Evolutionary conservation across 257 asterid species (phyloP).

Genomic region (Solanum corneliomulleri): DNA sequence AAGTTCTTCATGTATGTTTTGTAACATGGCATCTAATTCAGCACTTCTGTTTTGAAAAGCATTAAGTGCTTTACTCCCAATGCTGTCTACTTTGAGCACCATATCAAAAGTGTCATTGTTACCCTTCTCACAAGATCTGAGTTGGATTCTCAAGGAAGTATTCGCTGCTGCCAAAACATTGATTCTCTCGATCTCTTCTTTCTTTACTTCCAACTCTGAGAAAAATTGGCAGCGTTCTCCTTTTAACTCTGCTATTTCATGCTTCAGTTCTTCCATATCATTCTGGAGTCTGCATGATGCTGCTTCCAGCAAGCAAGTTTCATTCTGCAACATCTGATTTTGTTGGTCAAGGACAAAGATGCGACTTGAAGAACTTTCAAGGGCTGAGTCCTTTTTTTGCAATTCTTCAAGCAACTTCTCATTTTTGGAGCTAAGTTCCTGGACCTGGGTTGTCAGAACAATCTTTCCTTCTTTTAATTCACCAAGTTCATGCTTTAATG

Average conservation of each 20-base stretch:
- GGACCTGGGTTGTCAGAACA: conserved; percentile 20
- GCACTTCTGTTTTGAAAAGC: conserved; percentile 17
- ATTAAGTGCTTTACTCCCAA: conserved; percentile 22
- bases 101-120: conserved; percentile 7
- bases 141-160: conserved; percentile 32
- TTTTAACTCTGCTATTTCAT: conserved; percentile 26
- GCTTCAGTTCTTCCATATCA: conserved; percentile 35
- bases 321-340: conserved; percentile 32
- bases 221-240: conserved; percentile 24
- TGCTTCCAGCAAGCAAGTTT: conserved; percentile 23
- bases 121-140: conserved; percentile 21
- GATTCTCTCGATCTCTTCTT: conserved; percentile 23
- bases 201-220: conserved; percentile 43
- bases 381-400: conserved; percentile 46
- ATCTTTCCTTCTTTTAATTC: conserved; percentile 20
- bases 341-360: conserved; percentile 39
- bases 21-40: conserved; percentile 27
- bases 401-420: conserved; percentile 35
- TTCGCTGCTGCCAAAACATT: conserved; percentile 32
- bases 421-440: conserved; percentile 25
- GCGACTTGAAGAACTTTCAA: conserved; percentile 35
- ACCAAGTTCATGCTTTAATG: conserved; percentile 17
- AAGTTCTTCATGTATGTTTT: conserved; percentile 28
- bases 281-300: conserved; percentile 28
- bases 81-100: conserved; percentile 9